These are phyloP conservation scores for Nothophoma quercina DNA, from an alignment of 2,329 filamentous ascomycete genomes.

Conservation along the genomic window DNA sequence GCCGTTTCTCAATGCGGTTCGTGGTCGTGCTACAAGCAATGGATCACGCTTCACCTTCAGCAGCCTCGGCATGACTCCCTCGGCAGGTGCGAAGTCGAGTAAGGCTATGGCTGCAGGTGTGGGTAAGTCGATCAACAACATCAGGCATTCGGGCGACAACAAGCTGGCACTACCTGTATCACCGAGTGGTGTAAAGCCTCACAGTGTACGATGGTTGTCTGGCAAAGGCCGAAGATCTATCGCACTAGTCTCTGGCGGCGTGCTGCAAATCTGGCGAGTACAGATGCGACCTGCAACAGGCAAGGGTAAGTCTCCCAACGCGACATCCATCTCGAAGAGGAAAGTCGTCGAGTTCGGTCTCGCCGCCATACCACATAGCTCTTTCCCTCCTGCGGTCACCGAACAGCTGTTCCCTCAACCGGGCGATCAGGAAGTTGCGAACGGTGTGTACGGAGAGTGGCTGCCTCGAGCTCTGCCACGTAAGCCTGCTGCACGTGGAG, in stretches of 20 bases:
- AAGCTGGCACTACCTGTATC: slow-evolving; percentile 72
- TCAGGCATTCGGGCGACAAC: slow-evolving; percentile 78
- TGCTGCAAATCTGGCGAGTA: slow-evolving; percentile 70
- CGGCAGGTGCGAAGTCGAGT: slow-evolving; percentile 67
- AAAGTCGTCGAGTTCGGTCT: slow-evolving; percentile 73
- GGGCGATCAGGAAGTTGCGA: slow-evolving; percentile 32
- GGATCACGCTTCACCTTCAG: slow-evolving; percentile 47
- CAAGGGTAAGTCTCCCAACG: slow-evolving; percentile 51
- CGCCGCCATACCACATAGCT: slow-evolving; percentile 67
- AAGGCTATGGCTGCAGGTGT: slow-evolving; percentile 77
- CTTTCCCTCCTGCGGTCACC: slow-evolving; percentile 44
- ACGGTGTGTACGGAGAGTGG: slow-evolving; percentile 46
- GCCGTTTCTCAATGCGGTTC: slow-evolving; percentile 48
- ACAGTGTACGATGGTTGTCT: slow-evolving; percentile 71
- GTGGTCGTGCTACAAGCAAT: slow-evolving; percentile 42
- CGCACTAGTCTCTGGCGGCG: slow-evolving; percentile 70
- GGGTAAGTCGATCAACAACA: slow-evolving; percentile 73
- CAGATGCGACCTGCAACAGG: slow-evolving; percentile 57
- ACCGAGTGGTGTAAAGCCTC: slow-evolving; percentile 60
- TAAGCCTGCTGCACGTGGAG: slow-evolving; percentile 21
- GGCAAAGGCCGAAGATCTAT: slow-evolving; percentile 69
- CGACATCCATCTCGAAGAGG: slow-evolving; percentile 57
- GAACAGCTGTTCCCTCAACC: slow-evolving; percentile 41
- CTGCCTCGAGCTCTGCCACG: slow-evolving; percentile 42
- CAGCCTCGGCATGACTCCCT: slow-evolving; percentile 50